Base-by-base conservation (phyloP, 2,329 filamentous ascomycete species). In the Dryadomyces quercivorus region DNA sequence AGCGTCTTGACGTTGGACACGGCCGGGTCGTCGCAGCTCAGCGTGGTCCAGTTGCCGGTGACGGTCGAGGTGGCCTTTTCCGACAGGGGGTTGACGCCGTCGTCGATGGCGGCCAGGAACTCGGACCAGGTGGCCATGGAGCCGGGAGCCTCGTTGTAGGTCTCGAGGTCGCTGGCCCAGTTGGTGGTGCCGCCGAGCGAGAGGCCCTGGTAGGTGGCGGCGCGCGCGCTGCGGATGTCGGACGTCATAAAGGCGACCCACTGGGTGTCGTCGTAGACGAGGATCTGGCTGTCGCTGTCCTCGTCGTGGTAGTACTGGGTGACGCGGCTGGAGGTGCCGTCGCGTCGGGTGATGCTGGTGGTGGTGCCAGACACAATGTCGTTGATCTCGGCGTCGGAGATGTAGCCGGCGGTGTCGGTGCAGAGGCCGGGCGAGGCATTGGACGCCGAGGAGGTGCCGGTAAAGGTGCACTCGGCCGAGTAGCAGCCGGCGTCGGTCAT, bases 361-460 rank as follows among this genome's bases (percentile, higher is more conserved):
- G 26, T 26, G 13, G 10, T 36, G 26, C n/a, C 26, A 8, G 26
- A 12, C 7, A 56, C 44, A n/a, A 60, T 56, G 6, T 51, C 50
- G 9, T 51, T 18, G 49, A 73, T 69, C 61, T 73, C 71, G 2
- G 66, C 64, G 49, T 71, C 61, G 2, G 69, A 60, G 6, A 73
- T 64, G 53, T 71, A 72, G 2, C 71, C 71, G 0, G 56, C 58
- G 0, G 66, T 70, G 5, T 54, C 57, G 1, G 70, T 74, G 56
- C 70, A 74, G 2, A 38, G 21, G 2, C 68, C 71, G 2, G 55
- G 49, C 2, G 52, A 42, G 0, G 68, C 69, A 2, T 60, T 46
- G 2, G 68, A 70, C 0, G 51, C 31, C 2, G 46, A 9, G 3
- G 38, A 13, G 12, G 38, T 15, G 13, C 71, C 67, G 1, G 60